These are phyloP conservation scores for Candolleomyces efflorescens DNA, from an alignment of 768 basidiomycete species.

Conservation along the genomic window DNA sequence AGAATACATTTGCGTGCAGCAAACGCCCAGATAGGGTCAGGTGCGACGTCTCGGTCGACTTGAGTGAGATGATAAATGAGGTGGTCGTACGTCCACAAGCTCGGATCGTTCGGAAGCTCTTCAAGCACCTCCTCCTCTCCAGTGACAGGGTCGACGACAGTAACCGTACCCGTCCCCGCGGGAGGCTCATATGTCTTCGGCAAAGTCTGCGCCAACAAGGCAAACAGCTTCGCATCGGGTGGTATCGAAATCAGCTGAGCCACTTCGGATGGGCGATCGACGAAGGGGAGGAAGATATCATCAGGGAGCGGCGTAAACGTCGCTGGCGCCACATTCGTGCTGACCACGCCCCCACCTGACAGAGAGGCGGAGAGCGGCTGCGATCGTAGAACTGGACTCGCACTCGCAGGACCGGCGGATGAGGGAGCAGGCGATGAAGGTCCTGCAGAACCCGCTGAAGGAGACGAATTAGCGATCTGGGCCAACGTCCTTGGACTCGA, in stretches of 20 bases:
- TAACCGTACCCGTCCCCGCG: background rate
- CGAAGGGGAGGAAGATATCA: constrained; percentile 80
- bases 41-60: constrained; percentile 54
- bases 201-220: constrained; percentile 71
- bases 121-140: no score
- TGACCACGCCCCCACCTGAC: constrained; percentile 6
- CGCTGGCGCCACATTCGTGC: constrained; percentile 34
- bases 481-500: constrained; percentile 32
- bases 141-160: constrained; percentile 8
- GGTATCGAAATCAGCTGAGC: constrained; percentile 56
- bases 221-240: constrained; percentile 67
- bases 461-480: constrained; percentile 8
- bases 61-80: constrained; percentile 65
- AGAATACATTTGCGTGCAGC: constrained; percentile 73
- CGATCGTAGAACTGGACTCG: constrained; percentile 14
- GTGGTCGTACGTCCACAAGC: constrained; percentile 68
- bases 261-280: constrained; percentile 80
- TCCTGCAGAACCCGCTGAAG: background rate
- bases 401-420: constrained; percentile 8
- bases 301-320: constrained; percentile 74
- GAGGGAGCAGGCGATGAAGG: constrained; percentile 23
- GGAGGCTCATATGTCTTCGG: constrained; percentile 21
- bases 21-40: constrained; percentile 72
- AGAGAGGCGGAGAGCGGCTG: constrained; percentile 14
- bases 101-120: constrained; percentile 48